These are phyloP conservation scores for Pythium monospermum DNA, from an alignment of 352 stramenopile species.

Conservation along the genomic window DNA sequence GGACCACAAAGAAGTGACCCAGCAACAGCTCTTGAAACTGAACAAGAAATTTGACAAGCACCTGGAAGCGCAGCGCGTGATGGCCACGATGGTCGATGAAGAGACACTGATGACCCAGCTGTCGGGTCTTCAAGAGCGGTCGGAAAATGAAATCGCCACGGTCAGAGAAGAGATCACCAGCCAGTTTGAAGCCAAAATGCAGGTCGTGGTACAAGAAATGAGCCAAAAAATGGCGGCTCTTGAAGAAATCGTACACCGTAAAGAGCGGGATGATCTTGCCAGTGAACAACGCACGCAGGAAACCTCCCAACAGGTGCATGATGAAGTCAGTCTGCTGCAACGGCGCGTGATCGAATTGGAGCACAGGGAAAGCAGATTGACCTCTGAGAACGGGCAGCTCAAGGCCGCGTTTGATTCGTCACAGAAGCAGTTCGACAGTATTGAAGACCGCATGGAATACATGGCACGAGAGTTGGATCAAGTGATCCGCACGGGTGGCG, in stretches of 20 bases:
- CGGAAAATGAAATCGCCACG: slow-evolving; percentile 33
- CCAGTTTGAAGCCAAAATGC: slow-evolving; percentile 18
- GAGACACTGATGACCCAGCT: slow-evolving; percentile 53
- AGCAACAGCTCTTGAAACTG: slow-evolving; percentile 12
- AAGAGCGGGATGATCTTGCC: background rate
- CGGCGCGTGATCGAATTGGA: slow-evolving; percentile 13
- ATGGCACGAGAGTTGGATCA: slow-evolving; percentile 5
- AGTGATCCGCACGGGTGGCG: background rate
- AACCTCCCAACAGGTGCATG: background rate
- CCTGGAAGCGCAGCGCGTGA: slow-evolving; percentile 26
- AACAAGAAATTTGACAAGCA: slow-evolving; percentile 20
- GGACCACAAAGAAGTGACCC: slow-evolving; percentile 16
- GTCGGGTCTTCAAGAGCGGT: slow-evolving; percentile 42
- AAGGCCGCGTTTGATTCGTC: background rate
- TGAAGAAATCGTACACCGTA: slow-evolving; percentile 1
- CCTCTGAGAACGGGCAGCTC: slow-evolving; percentile 9
- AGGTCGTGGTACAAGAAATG: slow-evolving; percentile 9
- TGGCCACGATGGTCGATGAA: slow-evolving; percentile 29
- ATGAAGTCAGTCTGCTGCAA: slow-evolving; percentile 4
- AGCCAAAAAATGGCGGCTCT: slow-evolving; percentile 1
- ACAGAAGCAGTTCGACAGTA: background rate
- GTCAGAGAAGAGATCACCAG: slow-evolving; percentile 23
- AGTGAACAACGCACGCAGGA: background rate
- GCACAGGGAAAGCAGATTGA: slow-evolving; percentile 1
- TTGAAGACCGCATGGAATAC: slow-evolving; percentile 1